Percentiles rank a stretch among this genome's conserved stretches.
Evolutionary conservation across 371 early-diverging fungal species (phyloP).

Genomic region (Mortierella sp.): DNA sequence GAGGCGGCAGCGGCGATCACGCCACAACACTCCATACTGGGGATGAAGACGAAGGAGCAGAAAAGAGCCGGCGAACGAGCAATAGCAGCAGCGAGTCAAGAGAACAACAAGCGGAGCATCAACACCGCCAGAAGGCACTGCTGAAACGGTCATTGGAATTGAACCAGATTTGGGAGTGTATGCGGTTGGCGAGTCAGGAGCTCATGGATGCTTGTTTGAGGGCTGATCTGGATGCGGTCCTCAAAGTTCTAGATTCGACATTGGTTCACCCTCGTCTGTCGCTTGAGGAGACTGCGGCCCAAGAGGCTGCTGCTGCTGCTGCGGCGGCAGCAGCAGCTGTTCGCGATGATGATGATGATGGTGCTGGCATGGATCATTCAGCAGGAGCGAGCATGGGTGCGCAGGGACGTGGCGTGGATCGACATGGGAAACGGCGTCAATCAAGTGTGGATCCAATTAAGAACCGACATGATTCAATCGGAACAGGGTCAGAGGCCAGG

Average conservation of each 20-base stretch:
- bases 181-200: slow-evolving; percentile 44
- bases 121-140: not conserved
- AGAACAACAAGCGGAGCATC: not conserved
- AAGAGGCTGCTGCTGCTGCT: not conserved
- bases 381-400: not conserved
- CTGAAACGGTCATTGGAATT: slow-evolving; percentile 31
- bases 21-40: not conserved
- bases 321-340: not conserved
- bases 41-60: not conserved
- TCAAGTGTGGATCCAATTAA: slow-evolving; percentile 3
- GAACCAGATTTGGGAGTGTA: slow-evolving; percentile 48
- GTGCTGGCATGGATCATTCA: not conserved
- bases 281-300: slow-evolving; percentile 1
- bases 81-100: not conserved
- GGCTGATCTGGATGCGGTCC: slow-evolving; percentile 37
- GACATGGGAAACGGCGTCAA: slow-evolving; percentile 22
- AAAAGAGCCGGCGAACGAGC: not conserved
- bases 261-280: slow-evolving; percentile 25
- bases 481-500: slow-evolving; percentile 2
- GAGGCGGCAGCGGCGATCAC: not conserved
- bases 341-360: not conserved
- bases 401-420: not conserved
- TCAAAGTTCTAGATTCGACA: slow-evolving; percentile 33
- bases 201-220: slow-evolving; percentile 44
- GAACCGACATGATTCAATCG: slow-evolving; percentile 20